Evolutionary conservation across 257 asterid genomes (phyloP), one percentile per base, ranked within the genome.

Genomic region (Lithospermum erythrorhizon): DNA sequence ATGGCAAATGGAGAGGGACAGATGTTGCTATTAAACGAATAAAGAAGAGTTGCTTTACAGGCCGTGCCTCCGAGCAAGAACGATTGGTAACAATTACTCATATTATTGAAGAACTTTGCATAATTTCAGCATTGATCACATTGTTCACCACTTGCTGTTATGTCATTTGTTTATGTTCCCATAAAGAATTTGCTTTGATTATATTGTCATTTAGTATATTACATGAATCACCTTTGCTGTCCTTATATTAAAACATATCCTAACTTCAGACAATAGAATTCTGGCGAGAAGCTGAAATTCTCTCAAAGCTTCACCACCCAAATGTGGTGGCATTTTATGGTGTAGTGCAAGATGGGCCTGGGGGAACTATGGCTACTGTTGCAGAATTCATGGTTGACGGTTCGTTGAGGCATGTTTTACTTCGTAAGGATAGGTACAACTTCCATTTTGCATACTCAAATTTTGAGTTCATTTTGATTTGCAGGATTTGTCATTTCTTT

Each of bases 251-350:
- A 51, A 14, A 18, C 10, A 37, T 57, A 15, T 68, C 41, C 57
- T 65, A 55, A 69, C 60, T 72, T 63, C 66, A 89, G 97, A 74
- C 93, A 22, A 27, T 75, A 53, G 97, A 89, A 49, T 89, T 89
- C 76, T 89, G 97, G 97, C 86, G 89, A 17, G 97, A 90, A 76
- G 97, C 97, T 71, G 86, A 74, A 62, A 90, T 90, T 74, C 81
- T 90, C 64, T 87, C 97, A 51, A 90, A 84, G 79, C 97, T 90
- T 71, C 97, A 90, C 78, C 97, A 90, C 65, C 97, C 97, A 19
- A 90, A 90, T 69, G 94, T 90, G 71, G 93, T 90, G 76, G 97
- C 97, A 27, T 90, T 90, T 76, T 90, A 90, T 70, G 97, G 97
- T 53, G 97, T 89, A 6, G 97, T 87, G 73, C 82, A 90, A 79